These are phyloP conservation scores for Monilinia vaccinii-corymbosi DNA, from an alignment of 2,329 filamentous ascomycete species.

Conservation along the genomic window DNA sequence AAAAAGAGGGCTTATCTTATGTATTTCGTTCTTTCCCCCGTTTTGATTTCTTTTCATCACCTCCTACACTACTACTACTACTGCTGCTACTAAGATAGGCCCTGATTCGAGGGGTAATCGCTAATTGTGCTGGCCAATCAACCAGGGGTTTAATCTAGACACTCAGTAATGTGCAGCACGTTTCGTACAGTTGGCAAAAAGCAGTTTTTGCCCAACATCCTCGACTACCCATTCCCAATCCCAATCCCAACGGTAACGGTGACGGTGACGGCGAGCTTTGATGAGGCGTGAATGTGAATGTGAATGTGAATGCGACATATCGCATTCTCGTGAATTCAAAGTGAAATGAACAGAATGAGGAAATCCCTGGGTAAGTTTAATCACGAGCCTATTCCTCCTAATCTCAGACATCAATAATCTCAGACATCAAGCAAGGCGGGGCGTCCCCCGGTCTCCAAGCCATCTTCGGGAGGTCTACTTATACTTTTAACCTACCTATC, in stretches of 20 bases:
- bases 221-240: neutral
- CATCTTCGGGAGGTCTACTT: neutral
- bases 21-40: neutral
- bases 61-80: neutral
- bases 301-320: constrained; percentile 6
- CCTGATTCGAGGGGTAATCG: constrained; percentile 11
- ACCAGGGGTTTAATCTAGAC: neutral
- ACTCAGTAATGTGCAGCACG: constrained; percentile 7
- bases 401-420: neutral
- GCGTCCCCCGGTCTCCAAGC: neutral
- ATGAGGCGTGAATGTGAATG: constrained; percentile 3
- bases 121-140: constrained; percentile 1
- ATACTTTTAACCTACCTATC: neutral
- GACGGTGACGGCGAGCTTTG: neutral
- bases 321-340: neutral
- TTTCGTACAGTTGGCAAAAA: constrained; percentile 7
- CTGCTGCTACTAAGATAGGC: constrained; percentile 1
- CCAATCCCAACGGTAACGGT: constrained; percentile 10
- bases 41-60: neutral
- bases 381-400: constrained; percentile 4
- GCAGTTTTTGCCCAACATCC: constrained; percentile 7
- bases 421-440: constrained; percentile 6
- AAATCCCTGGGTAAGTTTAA: neutral
- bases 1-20: neutral
- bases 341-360: neutral